Conservation (phyloP, 768 basidiomycete genomes). For the Lentinula aciculospora region DNA sequence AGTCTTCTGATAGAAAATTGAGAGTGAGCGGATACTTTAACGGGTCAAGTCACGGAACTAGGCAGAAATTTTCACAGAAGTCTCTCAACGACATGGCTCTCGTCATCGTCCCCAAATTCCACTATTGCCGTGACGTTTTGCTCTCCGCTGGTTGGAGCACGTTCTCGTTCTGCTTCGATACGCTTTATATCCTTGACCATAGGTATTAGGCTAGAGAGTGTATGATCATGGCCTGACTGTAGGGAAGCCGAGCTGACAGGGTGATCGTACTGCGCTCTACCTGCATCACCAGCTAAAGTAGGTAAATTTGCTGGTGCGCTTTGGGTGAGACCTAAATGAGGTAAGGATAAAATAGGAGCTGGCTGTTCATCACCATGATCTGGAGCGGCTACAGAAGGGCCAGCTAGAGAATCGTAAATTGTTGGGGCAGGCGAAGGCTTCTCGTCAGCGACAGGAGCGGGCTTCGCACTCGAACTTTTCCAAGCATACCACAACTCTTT, state of each 20-base stretch:
- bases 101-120: not conserved
- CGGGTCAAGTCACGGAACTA: too few species aligned
- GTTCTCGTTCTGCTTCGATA: not conserved
- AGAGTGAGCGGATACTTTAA: too few species aligned
- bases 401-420: not conserved
- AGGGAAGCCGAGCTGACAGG: not conserved
- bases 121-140: not conserved
- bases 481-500: not conserved
- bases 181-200: not conserved
- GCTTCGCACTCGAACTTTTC: not conserved
- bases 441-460: not conserved
- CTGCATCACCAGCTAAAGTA: too few species aligned
- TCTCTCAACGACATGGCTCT: not conserved
- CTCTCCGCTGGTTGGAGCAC: not conserved
- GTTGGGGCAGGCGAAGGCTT: not conserved
- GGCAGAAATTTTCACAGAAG: not conserved
- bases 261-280: not conserved
- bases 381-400: not conserved
- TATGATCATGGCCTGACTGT: not conserved
- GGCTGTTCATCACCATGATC: not conserved
- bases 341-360: not conserved
- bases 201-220: not conserved
- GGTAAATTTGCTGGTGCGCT: not conserved
- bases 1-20: not conserved
- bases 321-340: not conserved